These are phyloP conservation scores for Cystobasidiaceae sp. DNA, from an alignment of 1,284 basidiomycete species.

Conservation along the genomic window DNA sequence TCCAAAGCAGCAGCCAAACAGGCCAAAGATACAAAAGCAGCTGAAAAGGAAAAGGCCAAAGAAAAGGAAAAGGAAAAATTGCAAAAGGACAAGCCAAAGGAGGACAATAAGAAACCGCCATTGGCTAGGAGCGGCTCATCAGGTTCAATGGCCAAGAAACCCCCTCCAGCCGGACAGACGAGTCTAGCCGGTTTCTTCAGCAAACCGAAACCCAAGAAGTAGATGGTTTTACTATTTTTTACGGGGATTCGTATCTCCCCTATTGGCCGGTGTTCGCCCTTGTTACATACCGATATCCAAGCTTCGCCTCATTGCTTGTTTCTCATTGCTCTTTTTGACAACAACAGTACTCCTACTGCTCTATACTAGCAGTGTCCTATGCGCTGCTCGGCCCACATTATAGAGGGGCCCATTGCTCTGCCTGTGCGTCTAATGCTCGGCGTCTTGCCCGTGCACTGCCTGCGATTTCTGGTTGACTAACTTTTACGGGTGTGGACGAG, in stretches of 20 bases:
- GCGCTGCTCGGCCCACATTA: too few species aligned
- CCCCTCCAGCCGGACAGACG: slow-evolving; percentile 10
- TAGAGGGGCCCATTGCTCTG: slow-evolving; percentile 10
- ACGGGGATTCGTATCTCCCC: not conserved
- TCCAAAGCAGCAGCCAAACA: not conserved
- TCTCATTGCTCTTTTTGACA: too few species aligned
- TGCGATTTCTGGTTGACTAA: not conserved
- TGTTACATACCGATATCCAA: not conserved
- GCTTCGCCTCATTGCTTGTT: not conserved
- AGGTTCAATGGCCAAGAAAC: not conserved
- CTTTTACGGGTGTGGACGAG: not conserved
- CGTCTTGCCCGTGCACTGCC: slow-evolving; percentile 12
- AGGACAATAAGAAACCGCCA: not conserved
- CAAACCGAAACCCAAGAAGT: slow-evolving; percentile 31
- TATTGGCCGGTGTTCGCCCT: not conserved
- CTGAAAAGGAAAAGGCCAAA: slow-evolving; percentile 12
- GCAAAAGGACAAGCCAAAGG: not conserved
- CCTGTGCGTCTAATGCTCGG: not conserved
- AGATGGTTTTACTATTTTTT: not conserved
- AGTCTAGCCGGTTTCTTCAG: slow-evolving; percentile 27
- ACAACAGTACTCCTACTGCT: too few species aligned
- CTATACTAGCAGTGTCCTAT: too few species aligned
- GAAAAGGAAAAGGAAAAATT: not conserved
- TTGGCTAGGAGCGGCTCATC: not conserved
- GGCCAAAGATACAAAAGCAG: not conserved